Base-by-base conservation (phyloP, 2,329 filamentous ascomycete genomes). In the Hypoxylon sp. region DNA sequence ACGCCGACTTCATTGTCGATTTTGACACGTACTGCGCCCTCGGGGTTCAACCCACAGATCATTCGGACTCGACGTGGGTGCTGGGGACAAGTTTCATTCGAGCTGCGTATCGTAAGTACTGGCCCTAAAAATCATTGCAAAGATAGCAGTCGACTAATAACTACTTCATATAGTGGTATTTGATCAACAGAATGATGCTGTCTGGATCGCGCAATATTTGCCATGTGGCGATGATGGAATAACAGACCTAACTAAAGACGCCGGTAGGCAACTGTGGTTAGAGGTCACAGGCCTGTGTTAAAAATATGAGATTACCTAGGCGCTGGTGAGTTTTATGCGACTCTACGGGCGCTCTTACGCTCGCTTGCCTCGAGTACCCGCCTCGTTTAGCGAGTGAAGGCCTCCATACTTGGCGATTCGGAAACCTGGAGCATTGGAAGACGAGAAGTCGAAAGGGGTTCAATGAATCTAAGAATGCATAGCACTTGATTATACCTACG, bases 1-100 rank as follows among this genome's bases (percentile, higher is more conserved):
- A 85, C 56, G 79, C 79, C 44, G 82, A 86, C 66, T 82, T 86
- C 42, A 79, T 85, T 27, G 69, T 77, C 39, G 69, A 75, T 56
- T 79, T 78, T 53, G 77, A 79, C 47, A 76, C 72, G 2, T 76
- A 76, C 29, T 81, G 80, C 63, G 75, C 78, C 42, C 67, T 81
- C 21, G 79, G 79, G 0, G 76, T 80, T 17, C 80, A 81, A 69
- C 76, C 78, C 6, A 77, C 77, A 1, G 78, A 80, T 56, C 59
- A 65, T 6, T 75, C 75, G 2, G 68, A 72, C 1, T 74, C 74
- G 24, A 77, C 75, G 15, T 80, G 79, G 71, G 78, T 81, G 15
- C 48, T 81, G n/a, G 79, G 79, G 19, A 79, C 78, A 37, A 81
- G 79, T 42, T 81, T 81, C 57, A 77, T 81, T 15, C 67, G 80